Base-by-base conservation (phyloP, 1,284 basidiomycete species). In the Tranzscheliella williamsii region DNA sequence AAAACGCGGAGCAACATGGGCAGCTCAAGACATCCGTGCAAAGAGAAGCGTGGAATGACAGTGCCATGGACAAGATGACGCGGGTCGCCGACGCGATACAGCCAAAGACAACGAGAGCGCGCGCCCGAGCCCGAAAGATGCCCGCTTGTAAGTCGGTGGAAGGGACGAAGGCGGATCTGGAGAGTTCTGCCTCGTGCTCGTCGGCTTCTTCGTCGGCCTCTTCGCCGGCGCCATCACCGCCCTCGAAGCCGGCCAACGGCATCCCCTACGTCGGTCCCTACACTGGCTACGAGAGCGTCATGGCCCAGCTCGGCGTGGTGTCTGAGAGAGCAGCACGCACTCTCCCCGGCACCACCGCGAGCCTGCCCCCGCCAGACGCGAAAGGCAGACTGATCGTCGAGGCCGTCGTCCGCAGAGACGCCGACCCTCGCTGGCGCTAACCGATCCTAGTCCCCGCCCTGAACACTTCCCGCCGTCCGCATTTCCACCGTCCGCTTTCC, bases 31-130 rank as follows among this genome's bases (percentile, higher is more conserved):
- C 42, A 11, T 47, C 49, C 11, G 48, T 44, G n/a, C 40, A 52
- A 26, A 41, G 40, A 8, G 39, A 54, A 18, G 53, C 44, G 16
- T 41, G 49, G 27, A 46, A 30, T 23, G 26, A 9, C 18, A 16
- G 5, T 18, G 26, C n/a, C 22, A 57, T 53, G 58, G 52, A 53
- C 31, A 63, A 63, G 38, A 63, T 63, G 60, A 53, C 49, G 17
- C 49, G 49, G 8, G 53, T 63, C 4, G 60, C 60, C 9, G 60
- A 63, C 18, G 39, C 49, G 3, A 17, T 53, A 0, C 60, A 63
- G 42, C 60, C 60, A 9, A 63, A 53, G 29, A 63, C 60, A 16
- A 49, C 53, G 21, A 48, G 60, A 16, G 60, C 60, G 8, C 32
- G 43, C 8, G 60, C 60, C 0, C 27, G 53, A 11, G 53, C 60